Base-by-base conservation (phyloP, 106 monocot species). In the Apostasia shenzhenica region DNA sequence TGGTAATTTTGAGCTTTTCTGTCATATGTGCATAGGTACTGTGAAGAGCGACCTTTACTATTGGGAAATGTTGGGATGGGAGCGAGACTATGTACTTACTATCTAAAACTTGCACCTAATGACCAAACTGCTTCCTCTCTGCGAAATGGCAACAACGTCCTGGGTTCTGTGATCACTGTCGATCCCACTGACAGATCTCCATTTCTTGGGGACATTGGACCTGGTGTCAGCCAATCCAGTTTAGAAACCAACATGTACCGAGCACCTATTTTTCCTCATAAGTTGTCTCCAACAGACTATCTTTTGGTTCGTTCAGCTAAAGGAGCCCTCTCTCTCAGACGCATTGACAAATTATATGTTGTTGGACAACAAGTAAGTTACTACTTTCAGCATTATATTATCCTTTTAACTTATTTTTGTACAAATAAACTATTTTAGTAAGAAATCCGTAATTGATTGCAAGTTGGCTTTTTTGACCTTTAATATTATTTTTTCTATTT, bases 241-340 rank as follows among this genome's bases (percentile, higher is more conserved):
- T 75, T 99, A 66, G 97, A 92, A 69, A 90, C 92, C 59, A 99
- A 99, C 60, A 85, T 99, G 97, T 92, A 87, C 52, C 76, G 89
- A 42, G 81, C 97, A 55, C 97, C 97, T 14, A 56, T 92, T 54
- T 99, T 99, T 78, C 84, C 77, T 10, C 97, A 99, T 72, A 93
- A 99, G 72, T 63, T 87, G 63, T 72, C 86, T 9, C 70, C 82
- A 10, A 92, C 89, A 13, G 97, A 99, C 60, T 99, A 86, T 83
- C 83, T 99, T 46, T 80, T 99, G 69, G 97, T 99, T 58, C 89
- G 97, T 41, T 89, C 89, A 64, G 82, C 92, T 66, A 99, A 90
- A 76, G 97, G 97, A 51, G 77, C 66, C 41, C 76, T 99, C 56
- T 99, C 97, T n/a, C 78, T 99, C 61, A 73, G 97, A 26, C 92